phyloP scores from a whole-genome alignment of 2,329 filamentous ascomycete species.

The Tolypocladium capitatum region DNA sequence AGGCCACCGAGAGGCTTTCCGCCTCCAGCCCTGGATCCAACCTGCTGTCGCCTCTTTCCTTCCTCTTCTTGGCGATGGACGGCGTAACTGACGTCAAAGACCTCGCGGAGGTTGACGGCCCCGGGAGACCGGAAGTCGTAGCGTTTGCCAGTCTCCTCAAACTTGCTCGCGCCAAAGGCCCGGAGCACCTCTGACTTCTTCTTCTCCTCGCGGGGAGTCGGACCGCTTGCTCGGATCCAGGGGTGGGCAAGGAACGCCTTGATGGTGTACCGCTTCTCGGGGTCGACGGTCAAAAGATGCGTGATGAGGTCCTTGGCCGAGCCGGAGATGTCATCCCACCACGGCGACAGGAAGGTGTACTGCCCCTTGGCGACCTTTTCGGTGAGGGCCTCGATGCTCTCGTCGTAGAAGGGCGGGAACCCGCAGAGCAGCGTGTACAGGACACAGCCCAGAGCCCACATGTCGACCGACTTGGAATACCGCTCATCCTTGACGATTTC shows the following conservation, averaged over 20 bases:
- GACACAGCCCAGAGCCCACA: constrained; percentile 97
- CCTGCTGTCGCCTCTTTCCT: constrained; percentile 77
- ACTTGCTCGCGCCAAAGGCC: constrained; percentile 42
- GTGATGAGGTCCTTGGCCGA: constrained; percentile 88
- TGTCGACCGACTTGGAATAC: constrained; percentile 97
- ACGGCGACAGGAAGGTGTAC: constrained; percentile 94
- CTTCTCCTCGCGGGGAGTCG: constrained; percentile 45
- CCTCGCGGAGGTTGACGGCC: constrained; percentile 87
- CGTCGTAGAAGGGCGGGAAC: constrained; percentile 97
- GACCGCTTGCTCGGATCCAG: constrained; percentile 64
- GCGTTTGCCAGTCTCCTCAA: constrained; percentile 49
- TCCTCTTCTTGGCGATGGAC: constrained; percentile 96
- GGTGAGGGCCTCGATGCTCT: constrained; percentile 91
- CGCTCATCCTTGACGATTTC: constrained; percentile 98
- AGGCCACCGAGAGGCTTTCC: constrained; percentile 46
- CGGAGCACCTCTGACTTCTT: constrained; percentile 34
- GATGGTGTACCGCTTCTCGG: constrained; percentile 89
- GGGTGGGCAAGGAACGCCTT: constrained; percentile 87
- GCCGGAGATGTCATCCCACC: constrained; percentile 98
- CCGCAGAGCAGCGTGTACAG: constrained; percentile 93
- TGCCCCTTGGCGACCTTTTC: constrained; percentile 96
- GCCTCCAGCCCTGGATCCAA: constrained; percentile 57
- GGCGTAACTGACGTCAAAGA: constrained; percentile 96
- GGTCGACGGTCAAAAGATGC: constrained; percentile 86
- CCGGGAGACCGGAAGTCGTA: constrained; percentile 93